Percentiles rank a stretch among this genome's conserved stretches.
Conservation (phyloP, 2,329 filamentous ascomycete species). For the Cladophialophora psammophila region DNA sequence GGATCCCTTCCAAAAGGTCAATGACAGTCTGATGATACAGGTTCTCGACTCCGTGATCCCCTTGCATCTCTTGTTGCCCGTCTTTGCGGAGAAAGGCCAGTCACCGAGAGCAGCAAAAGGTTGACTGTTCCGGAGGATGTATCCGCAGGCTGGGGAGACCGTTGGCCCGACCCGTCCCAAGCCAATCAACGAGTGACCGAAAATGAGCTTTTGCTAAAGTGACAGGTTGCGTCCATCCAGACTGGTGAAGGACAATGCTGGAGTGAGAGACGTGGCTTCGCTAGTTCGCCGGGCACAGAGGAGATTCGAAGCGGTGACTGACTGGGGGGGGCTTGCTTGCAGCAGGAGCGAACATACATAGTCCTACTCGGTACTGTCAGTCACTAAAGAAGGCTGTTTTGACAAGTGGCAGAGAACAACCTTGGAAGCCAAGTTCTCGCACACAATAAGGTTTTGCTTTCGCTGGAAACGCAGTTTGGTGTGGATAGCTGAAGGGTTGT, state of each 20-base stretch:
- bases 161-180: background rate
- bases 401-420: background rate
- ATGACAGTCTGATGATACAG: background rate
- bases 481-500: background rate
- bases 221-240: background rate
- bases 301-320: constrained; percentile 2
- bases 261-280: background rate
- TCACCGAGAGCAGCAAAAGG: background rate
- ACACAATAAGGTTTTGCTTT: background rate
- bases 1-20: constrained; percentile 2
- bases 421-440: background rate
- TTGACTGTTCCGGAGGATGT: background rate
- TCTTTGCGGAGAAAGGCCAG: constrained; percentile 1
- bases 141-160: background rate
- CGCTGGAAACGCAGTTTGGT: background rate
- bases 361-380: background rate
- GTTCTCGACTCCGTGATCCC: background rate
- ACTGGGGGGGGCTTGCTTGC: background rate
- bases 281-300: background rate
- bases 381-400: background rate
- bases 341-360: background rate
- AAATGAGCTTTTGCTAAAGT: background rate
- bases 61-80: background rate
- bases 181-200: background rate
- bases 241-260: background rate